Evolutionary conservation across 345 rosid species (phyloP).

Genomic region (Aurinia saxatilis): DNA sequence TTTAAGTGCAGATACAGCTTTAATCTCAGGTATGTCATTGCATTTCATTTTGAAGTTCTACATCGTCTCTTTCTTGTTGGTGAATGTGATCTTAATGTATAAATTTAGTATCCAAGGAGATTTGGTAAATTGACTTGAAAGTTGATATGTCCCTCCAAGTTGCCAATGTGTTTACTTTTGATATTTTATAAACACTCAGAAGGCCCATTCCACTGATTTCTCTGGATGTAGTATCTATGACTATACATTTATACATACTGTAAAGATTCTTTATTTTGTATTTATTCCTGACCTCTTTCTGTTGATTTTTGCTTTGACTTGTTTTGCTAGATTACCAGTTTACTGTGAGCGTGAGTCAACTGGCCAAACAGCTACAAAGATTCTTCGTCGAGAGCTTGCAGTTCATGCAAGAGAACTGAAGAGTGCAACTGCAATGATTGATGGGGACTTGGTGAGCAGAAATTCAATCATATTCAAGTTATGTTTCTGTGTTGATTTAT

Average conservation of each 20-base stretch:
- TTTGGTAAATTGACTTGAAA: background rate
- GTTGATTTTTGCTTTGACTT: background rate
- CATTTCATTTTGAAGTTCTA: background rate
- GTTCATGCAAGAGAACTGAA: constrained; percentile 54
- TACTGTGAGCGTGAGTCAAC: constrained; percentile 33
- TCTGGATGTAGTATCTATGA: background rate
- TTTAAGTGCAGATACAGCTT: constrained; percentile 80
- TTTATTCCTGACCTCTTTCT: background rate
- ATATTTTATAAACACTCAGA: background rate
- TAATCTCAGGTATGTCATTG: constrained; percentile 48
- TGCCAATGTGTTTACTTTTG: background rate
- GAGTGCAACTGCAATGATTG: constrained; percentile 64
- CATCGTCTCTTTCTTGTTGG: background rate
- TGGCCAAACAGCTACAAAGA: constrained; percentile 36
- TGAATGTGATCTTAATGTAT: background rate
- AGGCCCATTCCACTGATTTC: background rate
- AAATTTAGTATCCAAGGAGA: background rate
- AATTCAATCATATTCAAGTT: background rate
- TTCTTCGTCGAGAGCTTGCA: constrained; percentile 57
- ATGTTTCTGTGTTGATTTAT: constrained; percentile 3
- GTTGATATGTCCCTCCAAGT: background rate
- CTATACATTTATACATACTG: background rate
- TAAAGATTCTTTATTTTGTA: background rate
- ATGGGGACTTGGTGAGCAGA: constrained; percentile 71
- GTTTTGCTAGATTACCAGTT: constrained; percentile 49